Evolutionary conservation across 140 eudicot genomes (phyloP).

Genomic region (Ambrosia hybrid): DNA sequence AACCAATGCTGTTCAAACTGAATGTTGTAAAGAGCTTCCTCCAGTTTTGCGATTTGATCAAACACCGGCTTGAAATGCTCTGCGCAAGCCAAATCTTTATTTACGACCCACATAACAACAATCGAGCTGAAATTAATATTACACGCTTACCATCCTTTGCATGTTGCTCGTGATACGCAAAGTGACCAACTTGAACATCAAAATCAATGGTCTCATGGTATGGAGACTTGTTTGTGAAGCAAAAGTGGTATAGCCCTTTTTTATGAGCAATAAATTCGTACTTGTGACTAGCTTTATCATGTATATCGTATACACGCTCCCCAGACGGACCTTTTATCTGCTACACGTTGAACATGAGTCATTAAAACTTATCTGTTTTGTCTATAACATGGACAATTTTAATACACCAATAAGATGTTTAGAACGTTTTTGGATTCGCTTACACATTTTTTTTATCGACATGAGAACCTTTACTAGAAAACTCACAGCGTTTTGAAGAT

Average conservation of each 20-base stretch:
- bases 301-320: conserved; percentile 58
- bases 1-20: conserved; percentile 98
- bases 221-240: conserved; percentile 86
- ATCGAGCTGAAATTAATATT: not conserved
- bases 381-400: not conserved
- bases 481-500: not conserved
- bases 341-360: conserved; percentile 5
- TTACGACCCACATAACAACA: not conserved
- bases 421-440: not conserved
- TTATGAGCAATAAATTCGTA: conserved; percentile 70
- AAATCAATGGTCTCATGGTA: conserved; percentile 90
- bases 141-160: conserved; percentile 72
- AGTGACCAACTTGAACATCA: conserved; percentile 79
- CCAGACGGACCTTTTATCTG: conserved; percentile 89
- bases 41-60: conserved; percentile 74
- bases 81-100: conserved; percentile 20
- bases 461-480: not conserved
- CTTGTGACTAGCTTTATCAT: conserved; percentile 65
- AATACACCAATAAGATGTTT: not conserved
- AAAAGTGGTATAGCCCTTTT: conserved; percentile 68
- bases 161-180: conserved; percentile 67
- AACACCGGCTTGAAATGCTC: conserved; percentile 86
- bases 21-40: conserved; percentile 90
- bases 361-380: conserved; percentile 1
- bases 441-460: not conserved